A percentile compares a stretch with the other conserved stretches of the same genome.
Evolutionary conservation across 352 stramenopile species (phyloP).

Genomic region (Thalassiosira hispida): DNA sequence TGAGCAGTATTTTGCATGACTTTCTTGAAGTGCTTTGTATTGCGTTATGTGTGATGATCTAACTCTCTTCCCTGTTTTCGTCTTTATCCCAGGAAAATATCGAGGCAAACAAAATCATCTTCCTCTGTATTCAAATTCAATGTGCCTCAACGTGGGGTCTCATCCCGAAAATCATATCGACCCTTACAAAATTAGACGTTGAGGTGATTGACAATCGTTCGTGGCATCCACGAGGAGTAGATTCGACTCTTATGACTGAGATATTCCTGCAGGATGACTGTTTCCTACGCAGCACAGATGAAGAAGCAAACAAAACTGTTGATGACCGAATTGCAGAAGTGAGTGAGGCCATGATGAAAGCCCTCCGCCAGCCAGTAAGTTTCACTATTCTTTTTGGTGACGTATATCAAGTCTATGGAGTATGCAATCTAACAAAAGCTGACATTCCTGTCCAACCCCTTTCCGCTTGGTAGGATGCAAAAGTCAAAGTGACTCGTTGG

Average conservation of each 20-base stretch:
- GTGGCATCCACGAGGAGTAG: constrained; percentile 69
- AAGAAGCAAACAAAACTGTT: constrained; percentile 30
- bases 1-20: constrained; percentile 11
- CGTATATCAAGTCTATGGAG: not conserved
- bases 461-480: constrained; percentile 39
- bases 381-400: not conserved
- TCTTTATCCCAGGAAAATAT: constrained; percentile 19
- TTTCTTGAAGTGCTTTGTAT: not conserved
- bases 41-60: not conserved
- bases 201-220: constrained; percentile 80
- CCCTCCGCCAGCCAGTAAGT: constrained; percentile 59
- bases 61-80: not conserved
- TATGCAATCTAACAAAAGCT: not conserved
- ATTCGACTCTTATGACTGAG: constrained; percentile 79
- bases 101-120: constrained; percentile 60
- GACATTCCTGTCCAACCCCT: not conserved
- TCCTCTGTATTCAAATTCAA: constrained; percentile 78
- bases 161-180: constrained; percentile 66
- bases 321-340: constrained; percentile 63
- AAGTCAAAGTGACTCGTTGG: constrained; percentile 79
- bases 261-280: constrained; percentile 68
- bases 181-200: constrained; percentile 52
- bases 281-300: constrained; percentile 14
- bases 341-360: constrained; percentile 38
- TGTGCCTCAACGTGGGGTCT: constrained; percentile 68